phyloP scores from a whole-genome alignment of 2,329 filamentous ascomycete genomes.

The Cordyceps militaris region DNA sequence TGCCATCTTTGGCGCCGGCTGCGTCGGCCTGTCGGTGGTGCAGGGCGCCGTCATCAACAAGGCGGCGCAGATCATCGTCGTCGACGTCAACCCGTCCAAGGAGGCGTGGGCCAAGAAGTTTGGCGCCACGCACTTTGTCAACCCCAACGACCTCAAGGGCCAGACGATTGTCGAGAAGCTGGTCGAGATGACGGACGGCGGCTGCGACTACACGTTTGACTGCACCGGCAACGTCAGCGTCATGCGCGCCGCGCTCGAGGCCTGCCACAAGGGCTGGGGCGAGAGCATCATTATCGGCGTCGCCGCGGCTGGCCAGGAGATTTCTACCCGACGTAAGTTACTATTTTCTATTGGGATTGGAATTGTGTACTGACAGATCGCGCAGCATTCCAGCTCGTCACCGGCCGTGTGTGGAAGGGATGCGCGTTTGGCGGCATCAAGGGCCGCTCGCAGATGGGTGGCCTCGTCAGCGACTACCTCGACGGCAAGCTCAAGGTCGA shows the following conservation, averaged over 20 bases:
- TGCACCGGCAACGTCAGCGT: conserved; percentile 96
- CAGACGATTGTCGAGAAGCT: conserved; percentile 88
- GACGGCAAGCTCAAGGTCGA: conserved; percentile 90
- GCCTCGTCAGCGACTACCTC: conserved; percentile 84
- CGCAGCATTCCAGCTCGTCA: conserved; percentile 94
- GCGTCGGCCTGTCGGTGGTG: conserved; percentile 90
- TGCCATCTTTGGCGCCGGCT: conserved; percentile 91
- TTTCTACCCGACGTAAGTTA: conserved; percentile 76
- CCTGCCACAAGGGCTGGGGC: conserved; percentile 99
- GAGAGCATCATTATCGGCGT: conserved; percentile 98
- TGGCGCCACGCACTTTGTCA: conserved; percentile 93
- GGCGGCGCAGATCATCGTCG: conserved; percentile 68
- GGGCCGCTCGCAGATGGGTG: conserved; percentile 84
- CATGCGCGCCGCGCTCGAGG: conserved; percentile 92
- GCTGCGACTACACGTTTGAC: conserved; percentile 98
- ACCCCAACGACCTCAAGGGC: conserved; percentile 70
- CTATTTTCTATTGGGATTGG: not conserved
- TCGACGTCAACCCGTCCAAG: conserved; percentile 77
- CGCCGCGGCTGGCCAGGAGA: conserved; percentile 92
- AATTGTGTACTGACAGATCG: conserved; percentile 16
- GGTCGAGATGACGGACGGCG: conserved; percentile 95
- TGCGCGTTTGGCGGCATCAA: conserved; percentile 98
- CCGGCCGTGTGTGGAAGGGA: conserved; percentile 94
- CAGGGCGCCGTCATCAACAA: conserved; percentile 86
- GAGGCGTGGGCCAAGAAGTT: conserved; percentile 92